phyloP scores from a whole-genome alignment of 1,284 basidiomycete genomes.

The Mycosarcoma maydis region DNA sequence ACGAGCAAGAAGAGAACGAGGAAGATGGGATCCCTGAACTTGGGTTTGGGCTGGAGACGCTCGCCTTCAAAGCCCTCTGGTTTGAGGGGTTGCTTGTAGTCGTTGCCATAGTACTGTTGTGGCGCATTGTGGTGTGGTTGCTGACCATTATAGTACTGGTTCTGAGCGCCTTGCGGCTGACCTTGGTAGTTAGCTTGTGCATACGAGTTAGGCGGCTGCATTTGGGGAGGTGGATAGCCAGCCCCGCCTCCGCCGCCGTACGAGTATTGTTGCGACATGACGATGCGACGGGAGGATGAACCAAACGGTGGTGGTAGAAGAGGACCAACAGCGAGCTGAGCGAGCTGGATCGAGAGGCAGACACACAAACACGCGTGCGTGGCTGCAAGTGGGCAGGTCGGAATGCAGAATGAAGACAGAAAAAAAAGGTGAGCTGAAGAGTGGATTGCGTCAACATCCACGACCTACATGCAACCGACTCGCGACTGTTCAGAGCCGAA shows the following conservation, averaged over 20 bases:
- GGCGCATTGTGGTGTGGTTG: constrained; percentile 15
- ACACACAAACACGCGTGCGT: too few species aligned
- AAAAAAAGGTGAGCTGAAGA: not conserved
- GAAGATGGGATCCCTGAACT: constrained; percentile 63
- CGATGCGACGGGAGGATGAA: not conserved
- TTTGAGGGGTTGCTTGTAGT: constrained; percentile 51
- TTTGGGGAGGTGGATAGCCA: constrained; percentile 29
- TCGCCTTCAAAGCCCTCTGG: constrained; percentile 58
- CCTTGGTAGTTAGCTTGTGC: constrained; percentile 40
- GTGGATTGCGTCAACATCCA: not conserved
- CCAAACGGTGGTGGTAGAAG: not conserved
- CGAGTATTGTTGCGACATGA: constrained; percentile 40
- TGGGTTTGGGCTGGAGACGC: constrained; percentile 55
- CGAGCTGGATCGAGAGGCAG: not conserved
- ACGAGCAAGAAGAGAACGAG: constrained; percentile 67
- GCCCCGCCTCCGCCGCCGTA: constrained; percentile 20
- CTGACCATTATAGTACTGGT: constrained; percentile 50
- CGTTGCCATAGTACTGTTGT: constrained; percentile 45
- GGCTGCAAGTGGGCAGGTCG: too few species aligned
- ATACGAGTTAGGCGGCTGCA: constrained; percentile 37
- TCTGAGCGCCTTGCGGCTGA: constrained; percentile 50
- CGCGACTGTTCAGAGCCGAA: too few species aligned
- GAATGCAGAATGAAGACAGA: not conserved
- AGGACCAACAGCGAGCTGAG: not conserved
- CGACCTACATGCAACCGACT: too few species aligned